Base-by-base conservation (phyloP, 2,329 filamentous ascomycete species). In the Sordariomycetes sp. region DNA sequence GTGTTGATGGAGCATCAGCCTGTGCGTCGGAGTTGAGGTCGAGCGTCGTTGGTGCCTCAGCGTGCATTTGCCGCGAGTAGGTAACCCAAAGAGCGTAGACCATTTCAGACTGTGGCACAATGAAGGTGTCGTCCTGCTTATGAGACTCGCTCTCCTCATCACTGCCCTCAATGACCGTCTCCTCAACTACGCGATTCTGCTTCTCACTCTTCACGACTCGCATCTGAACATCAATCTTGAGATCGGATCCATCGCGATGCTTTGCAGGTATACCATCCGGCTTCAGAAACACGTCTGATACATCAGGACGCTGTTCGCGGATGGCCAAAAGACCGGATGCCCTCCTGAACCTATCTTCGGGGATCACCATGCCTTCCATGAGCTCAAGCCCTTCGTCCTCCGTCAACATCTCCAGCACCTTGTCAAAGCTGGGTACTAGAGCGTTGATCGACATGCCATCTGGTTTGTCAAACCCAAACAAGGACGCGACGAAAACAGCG, bases 11-110 rank as follows among this genome's bases (percentile, higher is more conserved):
- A n/a, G 18, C 23, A 10, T 18, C 32, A 14, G 35, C 29, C n/a
- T 38, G 30, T 11, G 25, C 33, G 17, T 35, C 29, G n/a, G 29
- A 19, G 24, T 79, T 65, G 15, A 72, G 65, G n/a, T 74, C 70
- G 30, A 79, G 56, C n/a, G n/a, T n/a, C 36, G 58, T 59, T 34
- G 69, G 66, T 40, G 77, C 77, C 24, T 78, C 72, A 12, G 85
- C 82, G 54, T 98, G 92, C 10, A 96, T 69, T 49, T 95, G 86
- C 41, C 88, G 75, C 14, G 90, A 96, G 54, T 96, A 98, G 2
- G 90, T 96, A 44, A 98, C 82, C 92, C 92, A 98, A 20, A 98
- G 63, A 9, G 92, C 92, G 61, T 88, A 96, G 0, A 96, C 87
- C 41, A 94, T 73, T 54, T 95, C 87, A 12, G 79, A 75, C 40